Base-by-base conservation (phyloP, 257 asterid genomes). In the Marsdenia floribunda region DNA sequence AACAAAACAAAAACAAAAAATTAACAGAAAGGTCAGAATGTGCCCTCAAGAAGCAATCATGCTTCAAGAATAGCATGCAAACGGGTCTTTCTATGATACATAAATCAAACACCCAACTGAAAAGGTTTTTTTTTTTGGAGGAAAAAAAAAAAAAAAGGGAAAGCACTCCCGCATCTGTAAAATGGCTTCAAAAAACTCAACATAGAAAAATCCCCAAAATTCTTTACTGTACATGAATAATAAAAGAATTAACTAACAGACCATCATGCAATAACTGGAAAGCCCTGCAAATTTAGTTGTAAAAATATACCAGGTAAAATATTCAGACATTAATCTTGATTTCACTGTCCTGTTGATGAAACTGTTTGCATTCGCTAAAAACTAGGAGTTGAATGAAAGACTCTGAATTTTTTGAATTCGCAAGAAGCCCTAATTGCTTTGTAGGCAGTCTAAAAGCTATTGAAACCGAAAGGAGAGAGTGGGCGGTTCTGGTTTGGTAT, bases 301-400 rank as follows among this genome's bases (percentile, higher is more conserved):
- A 22, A 65, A 64, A 22, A 29, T 16, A 22, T 65, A 65, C 70
- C 70, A 37, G 26, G 29, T 65, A 38, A 18, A 44, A 65, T 10
- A 65, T 54, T 69, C 64, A 52, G 74, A 26, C 74, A 71, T 71
- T 26, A 49, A 71, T 24, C 24, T 49, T 52, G 60, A 52, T 49
- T 71, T 33, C 13, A 4, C 2, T 9, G 18, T 18, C 49, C 44
- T 29, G 22, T 21, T 26, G 74, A 50, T 1, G 63, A 35, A 70
- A 50, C 44, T 8, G 29, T 16, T 9, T 50, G 74, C 74, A 26
- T 71, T 71, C 49, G 15, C 7, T 52, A 37, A 24, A 26, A 7
- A 15, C 8, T 49, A 37, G 8, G 29, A 26, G 14, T 33, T 18
- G 49, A 52, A 42, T 71, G 18, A 10, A 52, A 53, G 26, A 40